These are phyloP conservation scores for Hericium coralloides DNA, from an alignment of 768 basidiomycete species.

Conservation along the genomic window DNA sequence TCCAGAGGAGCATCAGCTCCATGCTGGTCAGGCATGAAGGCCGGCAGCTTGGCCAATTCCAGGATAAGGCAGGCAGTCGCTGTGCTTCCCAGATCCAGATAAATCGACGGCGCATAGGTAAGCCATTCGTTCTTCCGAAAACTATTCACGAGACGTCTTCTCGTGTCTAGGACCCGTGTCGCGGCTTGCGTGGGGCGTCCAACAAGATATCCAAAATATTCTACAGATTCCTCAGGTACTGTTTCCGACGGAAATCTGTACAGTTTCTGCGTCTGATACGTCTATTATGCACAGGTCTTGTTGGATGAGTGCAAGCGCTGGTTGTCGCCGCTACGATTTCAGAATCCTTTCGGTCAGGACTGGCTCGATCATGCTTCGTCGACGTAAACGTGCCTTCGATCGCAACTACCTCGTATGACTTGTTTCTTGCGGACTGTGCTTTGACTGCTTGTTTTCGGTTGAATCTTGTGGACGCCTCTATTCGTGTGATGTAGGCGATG, in stretches of 20 bases:
- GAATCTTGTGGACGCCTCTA: no score
- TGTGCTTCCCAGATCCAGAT: no score
- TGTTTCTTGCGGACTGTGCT: no score
- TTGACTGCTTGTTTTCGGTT: no score
- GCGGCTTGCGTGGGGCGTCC: not conserved
- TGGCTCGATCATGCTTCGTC: not conserved
- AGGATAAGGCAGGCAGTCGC: no score
- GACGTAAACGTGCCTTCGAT: not conserved
- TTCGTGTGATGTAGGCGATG: no score
- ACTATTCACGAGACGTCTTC: no score
- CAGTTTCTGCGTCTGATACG: no score
- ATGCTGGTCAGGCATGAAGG: not conserved
- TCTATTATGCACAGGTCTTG: not conserved
- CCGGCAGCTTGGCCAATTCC: not conserved
- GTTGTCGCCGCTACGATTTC: not conserved
- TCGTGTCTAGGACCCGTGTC: no score
- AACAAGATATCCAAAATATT: constrained; percentile 4
- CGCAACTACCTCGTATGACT: no score
- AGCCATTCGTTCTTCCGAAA: no score
- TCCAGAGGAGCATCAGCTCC: not conserved
- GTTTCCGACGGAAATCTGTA: not conserved
- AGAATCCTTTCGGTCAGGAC: not conserved
- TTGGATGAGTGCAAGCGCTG: not conserved
- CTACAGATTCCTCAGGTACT: constrained; percentile 5
- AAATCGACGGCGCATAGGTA: no score